Conservation (phyloP, 2,329 filamentous ascomycete genomes). For the Cladosporium cucumerinum region DNA sequence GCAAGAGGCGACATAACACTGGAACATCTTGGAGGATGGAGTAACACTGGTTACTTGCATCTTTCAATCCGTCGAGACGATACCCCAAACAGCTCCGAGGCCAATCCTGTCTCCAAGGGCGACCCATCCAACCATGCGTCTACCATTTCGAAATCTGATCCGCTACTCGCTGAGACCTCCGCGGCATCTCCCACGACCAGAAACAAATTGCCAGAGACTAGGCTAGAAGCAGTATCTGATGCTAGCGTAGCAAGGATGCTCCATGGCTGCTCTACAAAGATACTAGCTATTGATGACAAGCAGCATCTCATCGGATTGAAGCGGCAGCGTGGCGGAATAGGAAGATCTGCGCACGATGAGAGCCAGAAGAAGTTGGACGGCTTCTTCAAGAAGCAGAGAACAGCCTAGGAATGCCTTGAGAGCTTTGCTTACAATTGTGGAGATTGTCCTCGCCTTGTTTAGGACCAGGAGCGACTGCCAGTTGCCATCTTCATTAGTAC, state of each 20-base stretch:
- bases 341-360: slow-evolving; percentile 70
- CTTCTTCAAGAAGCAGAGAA: slow-evolving; percentile 62
- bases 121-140: background rate
- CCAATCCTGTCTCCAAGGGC: background rate
- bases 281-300: slow-evolving; percentile 65
- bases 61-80: slow-evolving; percentile 21
- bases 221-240: background rate
- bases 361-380: slow-evolving; percentile 71
- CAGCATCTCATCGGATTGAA: slow-evolving; percentile 71
- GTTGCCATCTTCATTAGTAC: background rate
- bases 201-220: background rate
- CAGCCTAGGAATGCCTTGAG: background rate
- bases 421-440: background rate
- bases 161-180: background rate
- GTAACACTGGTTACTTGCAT: slow-evolving; percentile 63
- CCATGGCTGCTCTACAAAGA: slow-evolving; percentile 45
- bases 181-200: background rate
- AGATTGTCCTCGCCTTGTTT: background rate
- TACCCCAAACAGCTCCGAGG: too few species aligned
- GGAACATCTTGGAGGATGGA: slow-evolving; percentile 58
- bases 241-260: slow-evolving; percentile 18
- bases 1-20: slow-evolving; percentile 40
- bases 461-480: background rate
- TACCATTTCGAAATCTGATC: background rate
- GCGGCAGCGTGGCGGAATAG: slow-evolving; percentile 78